Conservation (phyloP, 2,329 filamentous ascomycete genomes). For the Pyrenophora teres region DNA sequence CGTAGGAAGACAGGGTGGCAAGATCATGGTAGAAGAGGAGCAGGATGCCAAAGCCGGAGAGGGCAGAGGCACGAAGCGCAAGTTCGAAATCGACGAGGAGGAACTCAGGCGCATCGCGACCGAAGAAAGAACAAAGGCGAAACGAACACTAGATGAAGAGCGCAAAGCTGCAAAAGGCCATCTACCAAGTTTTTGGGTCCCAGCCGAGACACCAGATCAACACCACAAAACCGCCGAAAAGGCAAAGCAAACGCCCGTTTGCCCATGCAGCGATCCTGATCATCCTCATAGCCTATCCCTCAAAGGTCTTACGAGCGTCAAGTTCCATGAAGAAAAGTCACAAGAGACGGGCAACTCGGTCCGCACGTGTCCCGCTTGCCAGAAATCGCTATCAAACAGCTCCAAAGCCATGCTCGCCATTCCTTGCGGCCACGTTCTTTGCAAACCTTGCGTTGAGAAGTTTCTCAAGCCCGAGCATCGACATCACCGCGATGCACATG, state of each 20-base stretch:
- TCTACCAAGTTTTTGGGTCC: conserved; percentile 91
- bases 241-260: conserved; percentile 71
- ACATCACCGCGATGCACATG: conserved; percentile 58
- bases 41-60: conserved; percentile 35
- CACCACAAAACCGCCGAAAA: conserved; percentile 52
- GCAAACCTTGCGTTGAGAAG: conserved; percentile 79
- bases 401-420: conserved; percentile 82
- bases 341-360: conserved; percentile 55
- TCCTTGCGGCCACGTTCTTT: conserved; percentile 90
- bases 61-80: conserved; percentile 65
- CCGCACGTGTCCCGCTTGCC: conserved; percentile 80
- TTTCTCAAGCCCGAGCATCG: conserved; percentile 65
- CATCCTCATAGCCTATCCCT: conserved; percentile 76
- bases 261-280: conserved; percentile 72
- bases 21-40: conserved; percentile 50
- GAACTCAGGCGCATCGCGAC: conserved; percentile 72
- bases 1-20: conserved; percentile 51
- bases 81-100: conserved; percentile 78
- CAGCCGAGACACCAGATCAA: conserved; percentile 72
- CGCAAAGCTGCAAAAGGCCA: conserved; percentile 67
- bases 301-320: conserved; percentile 74
- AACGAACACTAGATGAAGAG: conserved; percentile 72
- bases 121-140: conserved; percentile 71
- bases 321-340: conserved; percentile 74
- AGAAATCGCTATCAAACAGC: conserved; percentile 79